phyloP scores from a whole-genome alignment of 2,329 filamentous ascomycete genomes.

The Epichloe festucae region DNA sequence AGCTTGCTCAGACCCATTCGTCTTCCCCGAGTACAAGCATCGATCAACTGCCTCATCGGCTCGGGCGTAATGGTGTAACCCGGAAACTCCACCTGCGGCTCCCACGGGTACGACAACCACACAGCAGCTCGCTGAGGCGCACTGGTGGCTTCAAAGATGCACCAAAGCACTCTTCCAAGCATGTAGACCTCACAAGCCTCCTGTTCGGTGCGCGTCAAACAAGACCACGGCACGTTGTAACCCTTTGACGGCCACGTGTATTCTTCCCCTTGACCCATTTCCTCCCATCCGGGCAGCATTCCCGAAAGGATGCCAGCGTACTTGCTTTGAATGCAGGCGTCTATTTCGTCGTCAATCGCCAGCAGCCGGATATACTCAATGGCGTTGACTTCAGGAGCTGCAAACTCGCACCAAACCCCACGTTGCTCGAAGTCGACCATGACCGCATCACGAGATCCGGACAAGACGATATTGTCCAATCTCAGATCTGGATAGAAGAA shows the following conservation, averaged over 20 bases:
- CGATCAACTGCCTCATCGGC: slow-evolving; percentile 33
- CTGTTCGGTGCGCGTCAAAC: slow-evolving; percentile 36
- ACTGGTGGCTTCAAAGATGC: slow-evolving; percentile 47
- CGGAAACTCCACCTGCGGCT: slow-evolving; percentile 44
- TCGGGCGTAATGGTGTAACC: slow-evolving; percentile 34
- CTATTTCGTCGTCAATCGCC: slow-evolving; percentile 34
- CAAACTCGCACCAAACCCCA: slow-evolving; percentile 50
- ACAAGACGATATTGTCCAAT: slow-evolving; percentile 45
- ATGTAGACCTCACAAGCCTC: slow-evolving; percentile 49
- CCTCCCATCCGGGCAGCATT: slow-evolving; percentile 35
- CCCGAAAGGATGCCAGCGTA: slow-evolving; percentile 29
- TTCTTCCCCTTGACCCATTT: slow-evolving; percentile 25
- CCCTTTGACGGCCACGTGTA: slow-evolving; percentile 35
- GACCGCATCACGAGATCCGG: slow-evolving; percentile 31
- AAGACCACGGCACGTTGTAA: slow-evolving; percentile 45
- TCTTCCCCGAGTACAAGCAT: slow-evolving; percentile 37
- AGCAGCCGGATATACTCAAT: slow-evolving; percentile 45
- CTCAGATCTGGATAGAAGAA: slow-evolving; percentile 47
- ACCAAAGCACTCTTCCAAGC: slow-evolving; percentile 49
- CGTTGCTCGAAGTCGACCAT: slow-evolving; percentile 52
- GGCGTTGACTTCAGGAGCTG: slow-evolving; percentile 45
- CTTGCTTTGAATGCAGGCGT: slow-evolving; percentile 23
- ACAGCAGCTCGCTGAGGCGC: slow-evolving; percentile 43
- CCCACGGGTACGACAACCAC: slow-evolving; percentile 46
- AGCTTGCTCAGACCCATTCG: slow-evolving; percentile 29